Conservation (phyloP, 2,329 filamentous ascomycete genomes). For the Aureobasidium subglaciale region DNA sequence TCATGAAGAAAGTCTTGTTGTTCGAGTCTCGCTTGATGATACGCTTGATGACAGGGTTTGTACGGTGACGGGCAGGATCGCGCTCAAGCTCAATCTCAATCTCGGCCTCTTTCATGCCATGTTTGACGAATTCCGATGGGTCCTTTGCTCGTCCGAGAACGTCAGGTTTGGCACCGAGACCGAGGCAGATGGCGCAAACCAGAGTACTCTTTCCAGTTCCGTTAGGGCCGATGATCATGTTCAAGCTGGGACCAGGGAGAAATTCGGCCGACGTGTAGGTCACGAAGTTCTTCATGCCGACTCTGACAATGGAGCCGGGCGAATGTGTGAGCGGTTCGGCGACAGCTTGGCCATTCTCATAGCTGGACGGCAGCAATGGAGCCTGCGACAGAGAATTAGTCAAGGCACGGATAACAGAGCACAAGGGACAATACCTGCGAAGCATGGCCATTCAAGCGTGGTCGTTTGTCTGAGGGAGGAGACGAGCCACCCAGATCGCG, state of each 20-base stretch:
- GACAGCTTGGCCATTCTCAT: slow-evolving; percentile 21
- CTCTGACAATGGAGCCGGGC: slow-evolving; percentile 80
- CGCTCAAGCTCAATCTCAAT: slow-evolving; percentile 88
- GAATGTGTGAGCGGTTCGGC: slow-evolving; percentile 35
- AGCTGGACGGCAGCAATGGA: slow-evolving; percentile 29
- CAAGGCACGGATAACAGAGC: background rate
- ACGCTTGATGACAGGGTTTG: slow-evolving; percentile 68
- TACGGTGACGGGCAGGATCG: slow-evolving; percentile 44
- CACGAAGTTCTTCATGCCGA: slow-evolving; percentile 82
- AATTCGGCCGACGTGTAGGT: slow-evolving; percentile 93
- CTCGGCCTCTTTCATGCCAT: slow-evolving; percentile 66
- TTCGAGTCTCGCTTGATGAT: slow-evolving; percentile 68
- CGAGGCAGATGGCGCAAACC: slow-evolving; percentile 92
- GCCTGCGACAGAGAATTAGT: background rate
- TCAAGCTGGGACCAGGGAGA: slow-evolving; percentile 81
- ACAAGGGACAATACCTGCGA: background rate
- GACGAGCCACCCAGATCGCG: background rate
- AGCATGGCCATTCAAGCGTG: slow-evolving; percentile 6
- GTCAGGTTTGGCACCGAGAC: slow-evolving; percentile 74
- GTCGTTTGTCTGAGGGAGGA: slow-evolving; percentile 11
- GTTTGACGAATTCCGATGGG: slow-evolving; percentile 86
- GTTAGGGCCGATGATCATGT: slow-evolving; percentile 99
- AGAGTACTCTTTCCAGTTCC: slow-evolving; percentile 96
- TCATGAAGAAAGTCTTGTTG: slow-evolving; percentile 61
- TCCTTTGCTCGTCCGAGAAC: slow-evolving; percentile 80